Evolutionary conservation across 768 basidiomycete genomes (phyloP).

Genomic region (Hygrophorus russula): DNA sequence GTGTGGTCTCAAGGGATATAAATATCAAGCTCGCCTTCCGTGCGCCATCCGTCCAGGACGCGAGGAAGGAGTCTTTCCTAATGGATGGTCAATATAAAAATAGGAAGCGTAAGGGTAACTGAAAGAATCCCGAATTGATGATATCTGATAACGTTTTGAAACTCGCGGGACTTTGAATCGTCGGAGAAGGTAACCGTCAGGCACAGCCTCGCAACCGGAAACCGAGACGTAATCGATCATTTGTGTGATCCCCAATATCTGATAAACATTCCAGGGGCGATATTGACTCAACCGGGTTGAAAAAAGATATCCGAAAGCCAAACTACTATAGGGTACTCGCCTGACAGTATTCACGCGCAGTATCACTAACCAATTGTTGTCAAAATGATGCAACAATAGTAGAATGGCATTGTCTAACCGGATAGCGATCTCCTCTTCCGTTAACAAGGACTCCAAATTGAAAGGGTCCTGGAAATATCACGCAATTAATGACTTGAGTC

Average conservation of each 20-base stretch:
- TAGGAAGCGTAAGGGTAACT: too few relatives aligned
- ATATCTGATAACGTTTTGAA: not conserved
- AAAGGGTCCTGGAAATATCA: constrained; percentile 65
- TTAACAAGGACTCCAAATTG: constrained; percentile 64
- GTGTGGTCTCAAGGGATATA: not conserved
- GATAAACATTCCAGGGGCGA: too few relatives aligned
- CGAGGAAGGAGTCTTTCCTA: constrained; percentile 81
- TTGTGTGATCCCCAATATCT: too few relatives aligned
- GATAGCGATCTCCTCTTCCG: constrained; percentile 84
- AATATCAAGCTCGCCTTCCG: constrained; percentile 50
- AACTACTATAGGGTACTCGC: constrained; percentile 33
- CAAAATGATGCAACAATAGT: constrained; percentile 1
- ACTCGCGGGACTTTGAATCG: too few relatives aligned
- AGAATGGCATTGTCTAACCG: constrained; percentile 37
- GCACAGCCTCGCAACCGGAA: too few relatives aligned
- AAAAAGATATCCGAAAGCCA: too few relatives aligned
- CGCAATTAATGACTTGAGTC: not conserved
- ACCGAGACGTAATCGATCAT: too few relatives aligned
- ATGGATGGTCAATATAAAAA: not conserved
- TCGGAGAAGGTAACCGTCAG: too few relatives aligned
- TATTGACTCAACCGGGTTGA: too few relatives aligned
- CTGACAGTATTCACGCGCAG: constrained; percentile 72
- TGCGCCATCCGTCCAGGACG: constrained; percentile 80
- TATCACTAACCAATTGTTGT: constrained; percentile 40
- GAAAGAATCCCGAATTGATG: too few relatives aligned